Evolutionary conservation across 2,329 filamentous ascomycete species (phyloP), one percentile per base, ranked within the genome.

Genomic region (Pestalotiopsis sp.): DNA sequence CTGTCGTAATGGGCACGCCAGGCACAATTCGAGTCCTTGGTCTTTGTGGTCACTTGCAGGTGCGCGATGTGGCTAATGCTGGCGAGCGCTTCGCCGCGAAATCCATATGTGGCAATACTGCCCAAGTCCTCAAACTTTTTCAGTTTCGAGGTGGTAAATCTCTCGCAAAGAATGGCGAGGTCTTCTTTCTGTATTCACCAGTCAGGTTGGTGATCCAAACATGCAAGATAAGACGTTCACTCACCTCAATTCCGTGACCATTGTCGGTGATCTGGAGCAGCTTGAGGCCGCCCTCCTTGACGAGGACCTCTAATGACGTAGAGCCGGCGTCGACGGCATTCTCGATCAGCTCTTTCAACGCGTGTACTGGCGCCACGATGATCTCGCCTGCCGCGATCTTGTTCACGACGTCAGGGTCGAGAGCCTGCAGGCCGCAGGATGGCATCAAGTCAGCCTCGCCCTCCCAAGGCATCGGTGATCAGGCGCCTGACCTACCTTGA

Each of bases 1-100:
- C 93, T 91, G 23, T 92, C 89, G 77, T 97, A 99, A 73, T 93
- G 90, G 25, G 95, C 95, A 77, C 93, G 91, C 93, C 93, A 99
- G 17, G 96, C 96, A 80, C 94, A 93, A 73, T 90, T 91, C 0
- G 95, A 97, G 58, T 94, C 91, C 69, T 92, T 92, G 1, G 95
- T 98, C 79, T 94, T 97, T 7, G 97, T 99, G 1, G 95, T 98
- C 58, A 99, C 94, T 3, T 92, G 94, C 25, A 99, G 86, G 82
- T 99, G 97, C 41, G 97, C 95, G 75, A 99, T 98, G 78, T 99
- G 96, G 77, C 95, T 98, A 79, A 99, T 99, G 81, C 96, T 98
- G 14, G 96, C 96, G 67, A 99, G 83, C 3, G 96, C 96, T 81
- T 99, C 96, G 67, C 96, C 96, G 66, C 96, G 92, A 77, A 99